These are phyloP conservation scores for Spathaspora sp. DNA, from an alignment of 1,139 yeast genomes.

Conservation along the genomic window DNA sequence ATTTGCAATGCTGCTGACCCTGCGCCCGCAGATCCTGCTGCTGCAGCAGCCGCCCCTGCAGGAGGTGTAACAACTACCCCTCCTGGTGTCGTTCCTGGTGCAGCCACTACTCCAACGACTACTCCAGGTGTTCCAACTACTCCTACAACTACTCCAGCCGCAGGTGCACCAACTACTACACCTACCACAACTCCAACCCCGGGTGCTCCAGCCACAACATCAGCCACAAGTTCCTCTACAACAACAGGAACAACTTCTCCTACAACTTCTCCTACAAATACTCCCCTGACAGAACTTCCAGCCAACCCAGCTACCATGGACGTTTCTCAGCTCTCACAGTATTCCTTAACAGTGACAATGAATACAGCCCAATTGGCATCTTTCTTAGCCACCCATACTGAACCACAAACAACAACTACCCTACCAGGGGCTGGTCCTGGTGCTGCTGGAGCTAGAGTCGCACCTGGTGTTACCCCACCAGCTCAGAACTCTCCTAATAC, in stretches of 20 bases:
- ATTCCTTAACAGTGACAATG: constrained; percentile 15
- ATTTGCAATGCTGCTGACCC: constrained; percentile 10
- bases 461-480: constrained; percentile 1
- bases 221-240: constrained; percentile 12
- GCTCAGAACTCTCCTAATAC: constrained; percentile 3
- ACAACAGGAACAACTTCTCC: constrained; percentile 9
- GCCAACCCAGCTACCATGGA: constrained; percentile 15
- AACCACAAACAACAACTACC: constrained; percentile 13
- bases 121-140: constrained; percentile 11
- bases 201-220: constrained; percentile 12
- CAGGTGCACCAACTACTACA: constrained; percentile 13
- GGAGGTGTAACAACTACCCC: constrained; percentile 13
- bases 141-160: constrained; percentile 15
- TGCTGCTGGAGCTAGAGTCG: constrained; percentile 5
- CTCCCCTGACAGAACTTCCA: constrained; percentile 8
- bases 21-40: constrained; percentile 9
- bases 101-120: constrained; percentile 9
- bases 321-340: constrained; percentile 13
- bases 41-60: constrained; percentile 16
- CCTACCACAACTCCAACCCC: constrained; percentile 14
- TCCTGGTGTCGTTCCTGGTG: constrained; percentile 11
- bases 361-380: constrained; percentile 13
- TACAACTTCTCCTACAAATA: constrained; percentile 6
- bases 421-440: constrained; percentile 12
- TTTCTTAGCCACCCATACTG: constrained; percentile 13